These are phyloP conservation scores for Dactylonectria estremocensis DNA, from an alignment of 2,329 filamentous ascomycete genomes.

Conservation along the genomic window DNA sequence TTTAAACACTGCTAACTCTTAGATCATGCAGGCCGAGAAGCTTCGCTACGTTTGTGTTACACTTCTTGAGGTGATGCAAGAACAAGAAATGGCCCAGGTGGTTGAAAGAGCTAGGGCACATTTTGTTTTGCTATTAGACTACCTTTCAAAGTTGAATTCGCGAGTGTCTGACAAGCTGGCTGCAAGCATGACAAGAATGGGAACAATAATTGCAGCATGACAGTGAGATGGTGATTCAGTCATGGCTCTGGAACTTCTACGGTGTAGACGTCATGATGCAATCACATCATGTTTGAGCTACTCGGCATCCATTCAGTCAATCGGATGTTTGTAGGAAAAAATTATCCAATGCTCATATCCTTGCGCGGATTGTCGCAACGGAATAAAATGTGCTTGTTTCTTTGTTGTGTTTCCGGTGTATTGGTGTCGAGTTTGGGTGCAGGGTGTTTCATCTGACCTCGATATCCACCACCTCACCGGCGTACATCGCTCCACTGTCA, in stretches of 20 bases:
- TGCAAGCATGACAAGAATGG: neutral
- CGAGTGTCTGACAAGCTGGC: conserved; percentile 21
- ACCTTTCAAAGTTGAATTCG: conserved; percentile 24
- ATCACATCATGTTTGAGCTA: no score
- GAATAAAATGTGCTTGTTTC: no score
- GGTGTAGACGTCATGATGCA: no score
- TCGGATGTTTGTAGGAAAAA: no score
- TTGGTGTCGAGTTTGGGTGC: no score
- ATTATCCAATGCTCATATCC: no score
- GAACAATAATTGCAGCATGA: neutral
- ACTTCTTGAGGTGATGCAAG: conserved; percentile 16
- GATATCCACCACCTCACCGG: neutral
- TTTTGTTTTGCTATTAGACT: conserved; percentile 13
- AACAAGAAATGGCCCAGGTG: neutral
- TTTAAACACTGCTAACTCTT: neutral
- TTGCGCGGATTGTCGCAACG: no score
- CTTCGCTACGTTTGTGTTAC: conserved; percentile 16
- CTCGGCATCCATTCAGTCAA: no score
- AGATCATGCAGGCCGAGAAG: conserved; percentile 11
- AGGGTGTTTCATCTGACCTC: no score
- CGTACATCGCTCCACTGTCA: neutral
- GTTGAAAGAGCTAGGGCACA: conserved; percentile 11
- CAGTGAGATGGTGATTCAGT: no score
- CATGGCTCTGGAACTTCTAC: no score
- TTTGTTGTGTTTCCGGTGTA: no score